A percentile compares a stretch with the other conserved stretches of the same genome.
Conservation (phyloP, 2,329 filamentous ascomycete genomes). For the Exserohilum rostratum region DNA sequence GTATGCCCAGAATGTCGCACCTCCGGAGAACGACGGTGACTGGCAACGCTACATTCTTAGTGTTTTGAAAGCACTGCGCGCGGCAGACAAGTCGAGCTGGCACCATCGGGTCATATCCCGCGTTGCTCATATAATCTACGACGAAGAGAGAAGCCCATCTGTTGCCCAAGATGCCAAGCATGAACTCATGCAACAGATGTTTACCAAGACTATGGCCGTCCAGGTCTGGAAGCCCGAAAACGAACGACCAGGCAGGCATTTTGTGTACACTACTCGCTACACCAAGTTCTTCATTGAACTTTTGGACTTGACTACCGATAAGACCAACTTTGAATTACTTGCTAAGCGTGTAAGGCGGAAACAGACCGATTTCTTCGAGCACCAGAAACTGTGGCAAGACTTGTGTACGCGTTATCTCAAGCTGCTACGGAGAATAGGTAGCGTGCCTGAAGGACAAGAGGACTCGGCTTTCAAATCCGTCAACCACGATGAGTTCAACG, state of each 20-base stretch:
- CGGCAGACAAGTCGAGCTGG: constrained; percentile 91
- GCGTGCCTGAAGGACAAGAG: constrained; percentile 66
- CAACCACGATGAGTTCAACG: constrained; percentile 68
- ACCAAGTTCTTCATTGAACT: constrained; percentile 80
- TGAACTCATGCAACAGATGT: constrained; percentile 81
- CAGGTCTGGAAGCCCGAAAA: constrained; percentile 95
- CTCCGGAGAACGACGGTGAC: constrained; percentile 57
- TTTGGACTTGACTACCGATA: constrained; percentile 75
- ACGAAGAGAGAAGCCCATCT: constrained; percentile 59
- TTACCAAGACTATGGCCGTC: constrained; percentile 93
- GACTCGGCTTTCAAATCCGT: constrained; percentile 69
- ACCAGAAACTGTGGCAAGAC: constrained; percentile 67
- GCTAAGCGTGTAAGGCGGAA: constrained; percentile 81
- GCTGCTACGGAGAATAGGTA: constrained; percentile 62
- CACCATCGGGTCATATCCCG: constrained; percentile 89
- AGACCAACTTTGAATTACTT: constrained; percentile 76
- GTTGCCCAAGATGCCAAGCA: constrained; percentile 70
- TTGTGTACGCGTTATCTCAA: constrained; percentile 64
- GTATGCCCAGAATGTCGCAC: constrained; percentile 60
- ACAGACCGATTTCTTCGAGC: constrained; percentile 73
- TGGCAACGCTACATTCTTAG: constrained; percentile 68
- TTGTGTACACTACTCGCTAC: constrained; percentile 89
- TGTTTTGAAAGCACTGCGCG: constrained; percentile 64
- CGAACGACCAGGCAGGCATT: constrained; percentile 82
- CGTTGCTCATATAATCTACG: constrained; percentile 67